phyloP scores from a whole-genome alignment of 768 basidiomycete species.

The Lactarius psammicola region DNA sequence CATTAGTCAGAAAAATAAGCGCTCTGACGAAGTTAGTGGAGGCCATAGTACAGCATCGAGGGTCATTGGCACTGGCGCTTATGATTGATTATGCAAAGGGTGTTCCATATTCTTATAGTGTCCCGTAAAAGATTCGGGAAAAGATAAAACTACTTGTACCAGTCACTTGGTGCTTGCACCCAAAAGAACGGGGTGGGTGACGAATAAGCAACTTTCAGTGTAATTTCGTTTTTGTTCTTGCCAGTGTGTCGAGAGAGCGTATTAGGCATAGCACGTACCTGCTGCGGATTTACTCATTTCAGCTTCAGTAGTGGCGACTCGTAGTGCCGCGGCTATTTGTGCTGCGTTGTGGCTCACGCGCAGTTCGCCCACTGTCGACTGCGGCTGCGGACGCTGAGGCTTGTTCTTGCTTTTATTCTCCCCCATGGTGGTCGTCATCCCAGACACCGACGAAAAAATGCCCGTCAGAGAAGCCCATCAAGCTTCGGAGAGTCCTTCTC shows the following conservation, averaged over 20 bases:
- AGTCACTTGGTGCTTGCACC: no score
- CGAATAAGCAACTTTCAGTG: no score
- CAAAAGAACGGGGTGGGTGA: no score
- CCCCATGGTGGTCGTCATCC: not conserved
- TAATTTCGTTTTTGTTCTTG: no score
- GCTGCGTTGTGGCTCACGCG: not conserved
- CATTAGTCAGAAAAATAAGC: no score
- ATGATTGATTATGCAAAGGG: no score
- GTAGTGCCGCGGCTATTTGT: not conserved
- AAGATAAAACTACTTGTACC: no score
- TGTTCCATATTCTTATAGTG: no score
- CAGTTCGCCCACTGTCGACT: not conserved
- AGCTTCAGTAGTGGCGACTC: not conserved
- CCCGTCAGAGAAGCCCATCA: not conserved
- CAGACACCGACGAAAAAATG: not conserved
- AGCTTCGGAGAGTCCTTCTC: not conserved
- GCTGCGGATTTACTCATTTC: conserved; percentile 1
- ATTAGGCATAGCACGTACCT: not conserved
- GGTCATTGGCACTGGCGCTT: not conserved
- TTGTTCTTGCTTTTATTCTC: not conserved
- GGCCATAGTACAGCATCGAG: no score
- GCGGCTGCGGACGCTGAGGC: not conserved
- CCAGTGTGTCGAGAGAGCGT: no score
- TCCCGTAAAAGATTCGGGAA: no score
- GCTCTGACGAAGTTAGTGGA: no score